A percentile compares a stretch with the other conserved stretches of the same genome.
Evolutionary conservation across 2,329 filamentous ascomycete genomes (phyloP).

Genomic region (Claviceps arundinis): DNA sequence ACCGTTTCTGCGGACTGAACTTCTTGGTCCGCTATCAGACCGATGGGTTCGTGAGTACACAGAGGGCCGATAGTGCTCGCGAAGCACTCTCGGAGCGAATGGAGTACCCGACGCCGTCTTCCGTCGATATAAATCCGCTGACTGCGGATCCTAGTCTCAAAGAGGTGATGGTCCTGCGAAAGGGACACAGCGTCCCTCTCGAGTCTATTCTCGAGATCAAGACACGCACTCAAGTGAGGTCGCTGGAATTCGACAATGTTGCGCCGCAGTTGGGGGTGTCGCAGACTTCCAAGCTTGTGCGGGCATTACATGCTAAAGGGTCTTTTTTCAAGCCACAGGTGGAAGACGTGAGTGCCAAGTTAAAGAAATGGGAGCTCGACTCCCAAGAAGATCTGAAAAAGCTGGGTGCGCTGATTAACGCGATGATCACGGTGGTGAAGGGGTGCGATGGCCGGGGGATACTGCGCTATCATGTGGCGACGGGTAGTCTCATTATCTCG

Average conservation of each 20-base stretch:
- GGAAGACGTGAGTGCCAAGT: slow-evolving; percentile 20
- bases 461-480: not conserved
- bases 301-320: slow-evolving; percentile 26
- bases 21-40: slow-evolving; percentile 30
- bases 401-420: slow-evolving; percentile 19
- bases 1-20: slow-evolving; percentile 26
- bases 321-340: slow-evolving; percentile 16
- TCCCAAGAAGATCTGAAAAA: slow-evolving; percentile 18
- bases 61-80: too few relatives aligned
- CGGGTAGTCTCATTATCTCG: not conserved
- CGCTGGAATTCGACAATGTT: slow-evolving; percentile 21
- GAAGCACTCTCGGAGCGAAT: slow-evolving; percentile 12
- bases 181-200: slow-evolving; percentile 19
- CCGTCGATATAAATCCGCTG: slow-evolving; percentile 1
- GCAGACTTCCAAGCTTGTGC: slow-evolving; percentile 33
- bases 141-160: slow-evolving; percentile 7
- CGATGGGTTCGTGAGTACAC: slow-evolving; percentile 23
- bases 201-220: slow-evolving; percentile 31
- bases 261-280: slow-evolving; percentile 31
- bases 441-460: not conserved
- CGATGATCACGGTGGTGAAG: not conserved
- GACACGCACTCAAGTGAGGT: slow-evolving; percentile 22
- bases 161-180: slow-evolving; percentile 17
- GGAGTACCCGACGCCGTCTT: slow-evolving; percentile 14
- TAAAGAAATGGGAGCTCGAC: slow-evolving; percentile 22